A percentile compares a stretch with the other conserved stretches of the same genome.
Conservation (phyloP, 352 stramenopile genomes). For the Phytopythium vexans region DNA sequence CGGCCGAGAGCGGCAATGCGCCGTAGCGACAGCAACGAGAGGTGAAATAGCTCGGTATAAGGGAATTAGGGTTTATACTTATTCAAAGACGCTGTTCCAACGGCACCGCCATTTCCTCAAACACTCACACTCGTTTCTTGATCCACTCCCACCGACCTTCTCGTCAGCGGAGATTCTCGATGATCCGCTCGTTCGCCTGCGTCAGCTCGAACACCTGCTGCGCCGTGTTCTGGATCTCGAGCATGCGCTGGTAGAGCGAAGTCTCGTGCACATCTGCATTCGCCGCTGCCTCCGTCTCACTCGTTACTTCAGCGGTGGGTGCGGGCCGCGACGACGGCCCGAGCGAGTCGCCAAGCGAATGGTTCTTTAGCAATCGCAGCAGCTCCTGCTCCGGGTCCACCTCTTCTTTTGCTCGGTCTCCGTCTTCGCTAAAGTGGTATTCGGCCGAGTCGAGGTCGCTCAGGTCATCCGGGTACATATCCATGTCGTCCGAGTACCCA, state of each 20-base stretch:
- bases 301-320: neutral
- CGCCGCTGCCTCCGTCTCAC: neutral
- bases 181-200: constrained; percentile 7
- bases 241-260: constrained; percentile 5
- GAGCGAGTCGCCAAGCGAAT: neutral
- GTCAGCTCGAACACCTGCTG: constrained; percentile 7
- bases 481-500: constrained; percentile 11
- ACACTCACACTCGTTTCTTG: neutral
- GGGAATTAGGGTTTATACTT: too few species aligned
- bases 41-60: too few species aligned
- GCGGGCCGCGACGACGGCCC: neutral
- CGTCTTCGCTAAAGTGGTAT: constrained; percentile 17
- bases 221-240: constrained; percentile 6
- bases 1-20: too few species aligned
- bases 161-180: neutral
- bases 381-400: constrained; percentile 13
- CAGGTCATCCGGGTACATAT: constrained; percentile 20
- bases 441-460: constrained; percentile 15
- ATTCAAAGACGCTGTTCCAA: too few species aligned
- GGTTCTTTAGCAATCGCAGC: constrained; percentile 1
- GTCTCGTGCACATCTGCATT: constrained; percentile 3
- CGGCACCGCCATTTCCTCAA: neutral
- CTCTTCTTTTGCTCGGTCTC: constrained; percentile 11
- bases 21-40: too few species aligned
- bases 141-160: neutral